These are phyloP conservation scores for Solanum rostratum DNA, from an alignment of 257 asterid genomes.

Conservation along the genomic window DNA sequence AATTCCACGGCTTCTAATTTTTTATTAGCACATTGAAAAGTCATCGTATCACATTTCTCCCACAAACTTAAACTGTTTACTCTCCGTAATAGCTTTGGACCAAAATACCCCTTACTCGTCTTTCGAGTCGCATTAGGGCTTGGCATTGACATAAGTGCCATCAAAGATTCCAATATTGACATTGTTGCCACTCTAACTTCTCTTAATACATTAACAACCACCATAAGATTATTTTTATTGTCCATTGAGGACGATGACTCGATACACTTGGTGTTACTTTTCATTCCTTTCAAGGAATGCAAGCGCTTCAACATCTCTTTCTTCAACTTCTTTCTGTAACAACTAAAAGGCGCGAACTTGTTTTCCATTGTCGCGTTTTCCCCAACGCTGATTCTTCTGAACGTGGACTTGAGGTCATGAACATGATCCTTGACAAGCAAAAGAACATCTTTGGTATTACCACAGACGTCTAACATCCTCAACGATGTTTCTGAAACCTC, in stretches of 20 bases:
- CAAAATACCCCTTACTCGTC: constrained; percentile 13
- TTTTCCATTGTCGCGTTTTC: background rate
- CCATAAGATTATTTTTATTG: constrained; percentile 25
- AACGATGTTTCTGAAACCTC: constrained; percentile 71
- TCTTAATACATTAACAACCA: constrained; percentile 40
- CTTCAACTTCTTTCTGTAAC: constrained; percentile 60
- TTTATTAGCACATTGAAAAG: constrained; percentile 28
- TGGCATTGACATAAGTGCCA: constrained; percentile 69
- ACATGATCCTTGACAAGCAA: constrained; percentile 52
- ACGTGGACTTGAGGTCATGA: constrained; percentile 44
- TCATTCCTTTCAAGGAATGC: constrained; percentile 39
- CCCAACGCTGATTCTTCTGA: constrained; percentile 27
- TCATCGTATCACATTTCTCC: constrained; percentile 41
- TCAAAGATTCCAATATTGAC: constrained; percentile 41
- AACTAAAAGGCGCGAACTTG: constrained; percentile 30
- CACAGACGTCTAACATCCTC: constrained; percentile 65
- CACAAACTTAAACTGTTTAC: constrained; percentile 46
- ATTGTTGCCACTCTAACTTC: constrained; percentile 49
- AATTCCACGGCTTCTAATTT: constrained; percentile 55
- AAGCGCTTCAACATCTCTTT: constrained; percentile 56
- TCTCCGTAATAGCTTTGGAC: constrained; percentile 31
- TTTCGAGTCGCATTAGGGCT: background rate
- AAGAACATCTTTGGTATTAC: constrained; percentile 63
- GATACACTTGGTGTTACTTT: background rate
- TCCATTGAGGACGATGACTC: background rate